Evolutionary conservation across 345 rosid genomes (phyloP).

Genomic region (Pseudoturritis turrita): DNA sequence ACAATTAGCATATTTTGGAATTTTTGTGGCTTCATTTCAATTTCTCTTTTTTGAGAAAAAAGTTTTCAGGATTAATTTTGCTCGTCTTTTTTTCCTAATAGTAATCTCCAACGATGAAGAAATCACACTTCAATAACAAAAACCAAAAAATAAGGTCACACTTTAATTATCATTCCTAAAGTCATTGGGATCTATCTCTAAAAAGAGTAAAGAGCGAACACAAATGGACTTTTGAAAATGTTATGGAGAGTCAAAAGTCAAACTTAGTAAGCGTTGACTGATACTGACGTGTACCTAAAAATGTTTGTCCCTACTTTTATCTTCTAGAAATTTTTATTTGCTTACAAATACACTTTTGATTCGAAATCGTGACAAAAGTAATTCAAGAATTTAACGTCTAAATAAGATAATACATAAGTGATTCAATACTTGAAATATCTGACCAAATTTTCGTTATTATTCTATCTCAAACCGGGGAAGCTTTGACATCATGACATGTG

Average conservation of each 20-base stretch:
- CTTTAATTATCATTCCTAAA: background rate
- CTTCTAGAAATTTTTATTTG: background rate
- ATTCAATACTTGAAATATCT: no score
- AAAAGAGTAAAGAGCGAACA: background rate
- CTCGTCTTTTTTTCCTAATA: background rate
- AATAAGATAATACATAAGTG: no score
- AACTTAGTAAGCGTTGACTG: constrained; percentile 20
- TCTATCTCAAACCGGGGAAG: background rate
- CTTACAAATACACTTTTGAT: background rate
- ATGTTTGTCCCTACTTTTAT: background rate
- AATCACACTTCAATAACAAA: background rate
- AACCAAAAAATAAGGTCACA: no score
- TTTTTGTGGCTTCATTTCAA: background rate
- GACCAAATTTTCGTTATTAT: background rate
- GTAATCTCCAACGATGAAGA: background rate
- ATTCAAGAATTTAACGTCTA: background rate
- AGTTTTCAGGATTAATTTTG: background rate
- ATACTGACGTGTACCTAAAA: constrained; percentile 1
- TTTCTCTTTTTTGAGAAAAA: background rate
- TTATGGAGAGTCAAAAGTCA: background rate
- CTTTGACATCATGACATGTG: background rate
- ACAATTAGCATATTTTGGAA: background rate
- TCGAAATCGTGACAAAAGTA: background rate
- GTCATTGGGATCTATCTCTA: background rate
- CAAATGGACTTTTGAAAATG: constrained; percentile 8